Percentiles rank a stretch among this genome's conserved stretches.
These are phyloP conservation scores for Pholiota microspora DNA, from an alignment of 768 basidiomycete genomes.

Conservation along the genomic window DNA sequence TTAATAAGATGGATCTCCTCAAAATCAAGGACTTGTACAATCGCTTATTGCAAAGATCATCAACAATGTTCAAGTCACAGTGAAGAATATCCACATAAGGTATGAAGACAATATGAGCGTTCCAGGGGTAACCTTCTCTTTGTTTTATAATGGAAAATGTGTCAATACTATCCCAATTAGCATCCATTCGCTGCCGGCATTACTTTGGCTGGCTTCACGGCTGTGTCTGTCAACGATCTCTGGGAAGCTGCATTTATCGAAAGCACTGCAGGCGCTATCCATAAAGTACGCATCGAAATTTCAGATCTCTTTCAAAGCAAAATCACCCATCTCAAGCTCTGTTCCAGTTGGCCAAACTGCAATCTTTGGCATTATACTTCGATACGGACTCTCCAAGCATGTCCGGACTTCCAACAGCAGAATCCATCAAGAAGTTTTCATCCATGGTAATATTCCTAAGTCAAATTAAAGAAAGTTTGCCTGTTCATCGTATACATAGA, in stretches of 20 bases:
- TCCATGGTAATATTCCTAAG: conserved; percentile 54
- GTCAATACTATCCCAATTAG: conserved; percentile 34
- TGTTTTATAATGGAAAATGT: too few species aligned
- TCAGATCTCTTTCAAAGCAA: not conserved
- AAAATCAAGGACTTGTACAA: conserved; percentile 81
- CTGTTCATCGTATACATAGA: conserved; percentile 25
- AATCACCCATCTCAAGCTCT: conserved; percentile 1
- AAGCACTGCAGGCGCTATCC: conserved; percentile 80
- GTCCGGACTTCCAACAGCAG: conserved; percentile 59
- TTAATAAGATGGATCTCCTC: conserved; percentile 48
- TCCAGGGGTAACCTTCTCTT: conserved; percentile 61
- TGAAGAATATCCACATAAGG: conserved; percentile 93
- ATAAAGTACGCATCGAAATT: conserved; percentile 58
- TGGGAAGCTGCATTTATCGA: conserved; percentile 95
- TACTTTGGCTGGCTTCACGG: conserved; percentile 85
- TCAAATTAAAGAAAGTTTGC: not conserved
- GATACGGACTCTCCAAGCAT: conserved; percentile 89
- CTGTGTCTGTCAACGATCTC: conserved; percentile 81
- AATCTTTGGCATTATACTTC: conserved; percentile 90
- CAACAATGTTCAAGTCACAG: conserved; percentile 94
- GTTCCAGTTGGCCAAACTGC: conserved; percentile 76
- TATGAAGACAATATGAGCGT: conserved; percentile 96
- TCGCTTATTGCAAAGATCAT: conserved; percentile 87
- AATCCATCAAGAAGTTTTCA: conserved; percentile 71
- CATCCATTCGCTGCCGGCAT: conserved; percentile 94